Evolutionary conservation across 2,329 filamentous ascomycete species (phyloP), one percentile per base, ranked within the genome.

Genomic region (Trichoderma simmonsii): DNA sequence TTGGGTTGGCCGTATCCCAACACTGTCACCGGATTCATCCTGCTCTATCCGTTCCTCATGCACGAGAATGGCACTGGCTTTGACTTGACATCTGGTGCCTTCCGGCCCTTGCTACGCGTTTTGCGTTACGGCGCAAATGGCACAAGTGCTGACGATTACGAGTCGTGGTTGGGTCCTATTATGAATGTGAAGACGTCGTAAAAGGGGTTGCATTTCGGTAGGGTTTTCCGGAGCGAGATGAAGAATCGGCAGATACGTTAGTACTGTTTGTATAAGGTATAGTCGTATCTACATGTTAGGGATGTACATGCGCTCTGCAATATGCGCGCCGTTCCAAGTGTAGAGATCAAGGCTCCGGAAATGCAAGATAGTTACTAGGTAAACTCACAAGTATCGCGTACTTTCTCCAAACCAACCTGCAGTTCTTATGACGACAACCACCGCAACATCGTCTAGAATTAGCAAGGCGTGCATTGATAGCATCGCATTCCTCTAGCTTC

Each of bases 151-250:
- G 21, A 71, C 24, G 32, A 59, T 6, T 59, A 56, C n/a, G 30
- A 56, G 12, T 63, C 67, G 48, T 63, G 68, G 68, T 39, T 64
- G 5, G 60, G 60, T 4, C 60, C 68, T 11, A 71, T 70, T 1
- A 43, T 28, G 30, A 64, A 71, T 9, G 48, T 43, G 18, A 12
- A 56, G n/a, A 70, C 43, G 30, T 34, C 48, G 14, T 63, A 21
- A 56, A 56, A 81, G 24, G 54, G 12, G 9, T 3, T 26, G 28
- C 9, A 28, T 30, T 34, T 32, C 6, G 57, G 28, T 34, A n/a
- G 15, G 57, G 28, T 21, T 6, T n/a, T 21, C n/a, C 43, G 43
- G 30, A 60, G 28, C 28, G n/a, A 60, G 24, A 59, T 59, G 28
- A 60, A 32, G 28, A 32, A 1, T 60, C 28, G 18, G 26, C 21